These are phyloP conservation scores for Withania somnifera DNA, from an alignment of 305 asterid genomes.

Conservation along the genomic window DNA sequence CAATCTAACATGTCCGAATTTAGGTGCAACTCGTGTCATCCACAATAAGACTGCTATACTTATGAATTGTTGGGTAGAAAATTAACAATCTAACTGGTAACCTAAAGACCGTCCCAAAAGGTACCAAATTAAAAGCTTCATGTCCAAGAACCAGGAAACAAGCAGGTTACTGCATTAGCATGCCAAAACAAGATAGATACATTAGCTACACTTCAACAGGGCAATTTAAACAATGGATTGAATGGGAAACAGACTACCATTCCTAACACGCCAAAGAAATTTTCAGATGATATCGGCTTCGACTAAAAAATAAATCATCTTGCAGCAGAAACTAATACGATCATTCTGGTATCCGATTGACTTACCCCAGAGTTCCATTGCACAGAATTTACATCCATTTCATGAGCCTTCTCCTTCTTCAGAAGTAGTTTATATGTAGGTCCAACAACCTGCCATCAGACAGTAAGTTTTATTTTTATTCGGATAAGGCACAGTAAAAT, in stretches of 20 bases:
- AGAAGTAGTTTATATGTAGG: conserved; percentile 57
- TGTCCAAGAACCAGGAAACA: background rate
- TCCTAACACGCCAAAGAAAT: background rate
- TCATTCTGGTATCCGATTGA: background rate
- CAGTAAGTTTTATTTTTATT: too few relatives aligned
- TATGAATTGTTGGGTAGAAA: background rate
- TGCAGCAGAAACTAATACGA: background rate
- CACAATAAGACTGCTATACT: background rate
- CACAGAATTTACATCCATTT: conserved; percentile 82
- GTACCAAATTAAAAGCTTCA: background rate
- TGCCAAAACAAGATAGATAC: background rate
- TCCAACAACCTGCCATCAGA: conserved; percentile 42
- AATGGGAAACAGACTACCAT: background rate
- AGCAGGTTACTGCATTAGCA: background rate
- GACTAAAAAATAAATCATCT: background rate
- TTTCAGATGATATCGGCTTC: background rate
- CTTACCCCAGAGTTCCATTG: conserved; percentile 76
- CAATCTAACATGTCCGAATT: background rate
- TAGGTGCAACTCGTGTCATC: background rate
- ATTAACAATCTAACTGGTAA: background rate
- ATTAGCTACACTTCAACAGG: background rate
- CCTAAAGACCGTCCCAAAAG: background rate
- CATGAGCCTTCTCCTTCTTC: conserved; percentile 81
- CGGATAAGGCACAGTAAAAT: too few relatives aligned
- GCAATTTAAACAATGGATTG: background rate